phyloP scores from a whole-genome alignment of 345 rosid genomes.

The Pugionium cornutum region DNA sequence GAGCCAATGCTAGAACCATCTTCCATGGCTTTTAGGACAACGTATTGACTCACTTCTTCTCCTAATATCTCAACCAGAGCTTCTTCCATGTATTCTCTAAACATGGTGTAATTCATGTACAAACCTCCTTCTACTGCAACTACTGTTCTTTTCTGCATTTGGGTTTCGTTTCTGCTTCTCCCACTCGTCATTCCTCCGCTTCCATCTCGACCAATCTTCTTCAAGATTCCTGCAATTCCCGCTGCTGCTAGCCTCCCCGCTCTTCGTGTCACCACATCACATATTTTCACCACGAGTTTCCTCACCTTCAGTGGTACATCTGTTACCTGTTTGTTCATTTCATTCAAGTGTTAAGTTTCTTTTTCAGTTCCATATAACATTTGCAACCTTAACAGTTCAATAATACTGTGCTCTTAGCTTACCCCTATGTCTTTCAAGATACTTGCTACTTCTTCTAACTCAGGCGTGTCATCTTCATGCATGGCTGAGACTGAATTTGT shows the following conservation, averaged over 20 bases:
- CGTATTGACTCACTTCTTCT: conserved; percentile 42
- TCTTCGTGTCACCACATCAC: too few species aligned
- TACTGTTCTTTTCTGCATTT: conserved; percentile 74
- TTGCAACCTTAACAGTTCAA: background rate
- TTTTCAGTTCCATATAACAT: conserved; percentile 2
- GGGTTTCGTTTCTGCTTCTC: too few species aligned
- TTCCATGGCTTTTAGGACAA: conserved; percentile 53
- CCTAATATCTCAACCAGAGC: conserved; percentile 78
- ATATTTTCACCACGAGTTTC: too few species aligned
- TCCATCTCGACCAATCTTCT: conserved; percentile 93
- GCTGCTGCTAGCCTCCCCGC: conserved; percentile 96
- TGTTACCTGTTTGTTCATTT: conserved; percentile 50
- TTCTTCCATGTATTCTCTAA: conserved; percentile 83
- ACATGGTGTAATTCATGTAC: conserved; percentile 65
- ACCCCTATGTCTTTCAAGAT: too few species aligned
- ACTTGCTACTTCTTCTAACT: conserved; percentile 63
- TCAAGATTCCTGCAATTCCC: conserved; percentile 84
- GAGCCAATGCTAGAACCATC: conserved; percentile 93
- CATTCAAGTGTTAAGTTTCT: background rate
- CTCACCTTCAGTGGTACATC: conserved; percentile 72
- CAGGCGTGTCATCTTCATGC: too few species aligned
- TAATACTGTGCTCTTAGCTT: too few species aligned
- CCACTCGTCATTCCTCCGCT: too few species aligned
- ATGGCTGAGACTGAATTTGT: too few species aligned
- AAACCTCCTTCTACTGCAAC: conserved; percentile 87